Conservation (phyloP, 2,329 filamentous ascomycete species). For the Aureobasidium uvarum region DNA sequence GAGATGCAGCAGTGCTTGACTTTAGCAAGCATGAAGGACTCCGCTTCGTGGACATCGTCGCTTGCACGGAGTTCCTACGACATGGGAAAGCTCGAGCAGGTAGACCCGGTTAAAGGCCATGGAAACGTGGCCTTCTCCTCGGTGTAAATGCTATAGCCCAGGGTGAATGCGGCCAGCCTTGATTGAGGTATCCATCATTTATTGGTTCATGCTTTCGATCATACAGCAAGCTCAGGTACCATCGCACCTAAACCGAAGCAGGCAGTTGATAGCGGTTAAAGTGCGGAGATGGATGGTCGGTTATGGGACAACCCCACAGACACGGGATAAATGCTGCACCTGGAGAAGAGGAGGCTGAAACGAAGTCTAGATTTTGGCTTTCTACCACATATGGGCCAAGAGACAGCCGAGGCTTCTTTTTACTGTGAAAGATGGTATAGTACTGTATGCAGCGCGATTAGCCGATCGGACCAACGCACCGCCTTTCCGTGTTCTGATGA, state of each 20-base stretch:
- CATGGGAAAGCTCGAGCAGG: neutral
- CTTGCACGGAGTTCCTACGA: neutral
- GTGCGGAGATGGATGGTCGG: slow-evolving; percentile 7
- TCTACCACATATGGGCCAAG: slow-evolving; percentile 1
- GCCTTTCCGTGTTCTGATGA: neutral
- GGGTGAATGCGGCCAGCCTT: neutral
- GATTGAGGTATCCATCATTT: neutral
- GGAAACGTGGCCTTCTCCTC: neutral
- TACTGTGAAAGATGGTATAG: neutral
- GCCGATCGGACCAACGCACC: neutral
- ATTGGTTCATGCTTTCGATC: neutral
- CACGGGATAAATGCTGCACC: neutral
- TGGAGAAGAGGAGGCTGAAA: slow-evolving; percentile 7
- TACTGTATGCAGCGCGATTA: neutral
- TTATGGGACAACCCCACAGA: slow-evolving; percentile 5
- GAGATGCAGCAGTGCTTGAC: neutral
- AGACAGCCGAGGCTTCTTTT: slow-evolving; percentile 8
- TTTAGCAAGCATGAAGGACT: neutral
- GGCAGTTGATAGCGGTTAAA: slow-evolving; percentile 5
- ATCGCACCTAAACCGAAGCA: neutral
- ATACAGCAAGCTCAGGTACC: neutral
- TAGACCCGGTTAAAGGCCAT: neutral
- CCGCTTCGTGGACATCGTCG: neutral
- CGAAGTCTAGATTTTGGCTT: neutral
- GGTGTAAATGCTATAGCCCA: neutral